Conservation (phyloP, 2,329 filamentous ascomycete genomes). For the Apiospora aurea region DNA sequence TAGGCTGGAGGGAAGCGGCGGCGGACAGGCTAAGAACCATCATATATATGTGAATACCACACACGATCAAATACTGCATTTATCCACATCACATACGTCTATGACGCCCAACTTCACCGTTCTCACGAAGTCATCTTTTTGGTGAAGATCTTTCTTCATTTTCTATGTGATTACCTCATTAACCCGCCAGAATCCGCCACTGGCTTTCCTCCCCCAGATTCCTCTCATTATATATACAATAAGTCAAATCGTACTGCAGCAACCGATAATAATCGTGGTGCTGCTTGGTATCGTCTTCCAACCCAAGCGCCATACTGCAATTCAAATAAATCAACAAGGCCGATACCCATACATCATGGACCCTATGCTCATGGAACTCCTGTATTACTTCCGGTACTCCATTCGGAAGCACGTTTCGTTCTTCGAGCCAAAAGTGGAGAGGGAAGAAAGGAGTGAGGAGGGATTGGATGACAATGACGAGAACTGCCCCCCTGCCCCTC, state of each 20-base stretch:
- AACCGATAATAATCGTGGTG: background rate
- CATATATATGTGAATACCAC: background rate
- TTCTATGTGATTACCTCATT: background rate
- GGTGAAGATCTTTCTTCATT: background rate
- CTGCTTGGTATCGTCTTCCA: background rate
- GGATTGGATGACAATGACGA: background rate
- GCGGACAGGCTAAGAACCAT: background rate
- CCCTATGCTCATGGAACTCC: background rate
- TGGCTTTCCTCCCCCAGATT: background rate
- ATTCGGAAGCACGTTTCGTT: background rate
- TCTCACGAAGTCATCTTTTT: background rate
- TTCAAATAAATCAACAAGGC: background rate
- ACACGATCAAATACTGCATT: background rate
- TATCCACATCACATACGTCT: background rate
- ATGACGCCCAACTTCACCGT: background rate
- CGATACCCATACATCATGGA: constrained; percentile 5
- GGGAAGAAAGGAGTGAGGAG: background rate
- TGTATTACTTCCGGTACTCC: constrained; percentile 12
- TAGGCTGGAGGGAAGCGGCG: background rate
- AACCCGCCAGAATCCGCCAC: background rate
- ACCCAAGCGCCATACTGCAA: background rate
- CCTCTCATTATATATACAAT: background rate
- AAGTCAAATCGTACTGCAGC: background rate
- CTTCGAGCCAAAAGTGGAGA: background rate
- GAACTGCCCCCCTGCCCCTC: background rate